Conservation (phyloP, 1,139 yeast genomes). For the Magnusiomyces magnusii region DNA sequence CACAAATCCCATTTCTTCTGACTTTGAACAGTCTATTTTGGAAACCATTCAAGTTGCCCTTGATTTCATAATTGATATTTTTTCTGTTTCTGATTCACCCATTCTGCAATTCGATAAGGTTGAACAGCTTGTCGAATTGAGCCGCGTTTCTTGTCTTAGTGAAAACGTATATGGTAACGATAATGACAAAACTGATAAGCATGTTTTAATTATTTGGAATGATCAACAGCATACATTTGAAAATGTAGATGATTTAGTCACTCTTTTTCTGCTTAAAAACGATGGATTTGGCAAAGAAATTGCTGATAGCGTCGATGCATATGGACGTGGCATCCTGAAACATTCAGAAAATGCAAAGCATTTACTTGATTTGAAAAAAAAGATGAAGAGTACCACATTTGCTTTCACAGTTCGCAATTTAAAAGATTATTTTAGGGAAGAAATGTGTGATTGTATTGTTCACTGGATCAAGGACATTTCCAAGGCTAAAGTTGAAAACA, state of each 20-base stretch:
- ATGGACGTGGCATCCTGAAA: slow-evolving; percentile 64
- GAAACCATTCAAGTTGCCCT: slow-evolving; percentile 48
- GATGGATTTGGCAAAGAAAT: slow-evolving; percentile 67
- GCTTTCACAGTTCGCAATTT: slow-evolving; percentile 61
- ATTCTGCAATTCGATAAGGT: slow-evolving; percentile 27
- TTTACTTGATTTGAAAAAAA: slow-evolving; percentile 47
- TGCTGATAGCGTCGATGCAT: slow-evolving; percentile 51
- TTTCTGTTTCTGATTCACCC: slow-evolving; percentile 41
- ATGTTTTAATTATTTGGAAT: slow-evolving; percentile 58
- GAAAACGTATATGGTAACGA: slow-evolving; percentile 40
- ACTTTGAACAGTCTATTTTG: slow-evolving; percentile 25
- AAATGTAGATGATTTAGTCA: slow-evolving; percentile 64
- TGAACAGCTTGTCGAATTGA: slow-evolving; percentile 24
- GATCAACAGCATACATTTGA: slow-evolving; percentile 70
- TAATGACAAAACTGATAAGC: slow-evolving; percentile 41
- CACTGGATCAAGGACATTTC: slow-evolving; percentile 58
- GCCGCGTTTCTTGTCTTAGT: slow-evolving; percentile 33
- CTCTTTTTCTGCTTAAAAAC: slow-evolving; percentile 56
- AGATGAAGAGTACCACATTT: slow-evolving; percentile 53
- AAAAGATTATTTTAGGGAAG: slow-evolving; percentile 71
- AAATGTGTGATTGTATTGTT: slow-evolving; percentile 67
- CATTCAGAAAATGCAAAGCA: slow-evolving; percentile 46
- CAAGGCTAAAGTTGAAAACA: slow-evolving; percentile 47
- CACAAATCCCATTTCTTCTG: slow-evolving; percentile 22
- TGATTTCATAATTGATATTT: slow-evolving; percentile 72